Evolutionary conservation across 805 yeast species (phyloP), one percentile per base, ranked within the genome.

Genomic region (Phaffomyces thermotolerans): DNA sequence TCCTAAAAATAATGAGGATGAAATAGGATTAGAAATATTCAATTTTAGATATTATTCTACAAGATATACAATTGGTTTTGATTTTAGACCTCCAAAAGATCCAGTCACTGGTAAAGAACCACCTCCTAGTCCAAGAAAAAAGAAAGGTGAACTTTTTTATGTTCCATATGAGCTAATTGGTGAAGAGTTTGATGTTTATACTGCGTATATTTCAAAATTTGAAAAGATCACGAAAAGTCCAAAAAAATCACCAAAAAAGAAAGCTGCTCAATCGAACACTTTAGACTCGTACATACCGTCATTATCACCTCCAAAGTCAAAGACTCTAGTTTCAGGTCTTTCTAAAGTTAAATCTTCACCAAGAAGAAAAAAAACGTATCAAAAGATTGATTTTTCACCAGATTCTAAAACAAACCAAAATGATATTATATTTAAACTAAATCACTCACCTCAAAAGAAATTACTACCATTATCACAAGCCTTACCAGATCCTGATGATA

Each of bases 91-190:
- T 22, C 34, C 42, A 8, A 34, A 27, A 8, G 33, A 37, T 14
- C 17, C n/a, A 14, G 3, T 29, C 4, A 37, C 34, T 6, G 39
- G 39, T 6, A 6, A 15, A 27, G 34, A 37, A 4, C 40, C 40
- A 6, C 24, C 30, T 14, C 22, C 9, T 9, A 44, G 43, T 15
- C 45, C 43, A 8, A 42, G 42, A 20, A 43, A 37, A 27, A 42
- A 40, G 22, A 38, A 45, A 8, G 51, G 51, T 9, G 48, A 47
- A 15, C 32, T 47, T 6, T 34, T 36, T 12, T 47, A 44, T 42
- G 23, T 47, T 3, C 51, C 51, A 6, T 10, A 17, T 10, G 37
- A 25, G 4, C 25, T 47, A 2, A 29, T 47, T 1, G 40, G 46
- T 6, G 10, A 22, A 6, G 8, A 29, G 3, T 36, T 36, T 6